Base-by-base conservation (phyloP, 2,329 filamentous ascomycete genomes). In the Talaromyces rugulosus region DNA sequence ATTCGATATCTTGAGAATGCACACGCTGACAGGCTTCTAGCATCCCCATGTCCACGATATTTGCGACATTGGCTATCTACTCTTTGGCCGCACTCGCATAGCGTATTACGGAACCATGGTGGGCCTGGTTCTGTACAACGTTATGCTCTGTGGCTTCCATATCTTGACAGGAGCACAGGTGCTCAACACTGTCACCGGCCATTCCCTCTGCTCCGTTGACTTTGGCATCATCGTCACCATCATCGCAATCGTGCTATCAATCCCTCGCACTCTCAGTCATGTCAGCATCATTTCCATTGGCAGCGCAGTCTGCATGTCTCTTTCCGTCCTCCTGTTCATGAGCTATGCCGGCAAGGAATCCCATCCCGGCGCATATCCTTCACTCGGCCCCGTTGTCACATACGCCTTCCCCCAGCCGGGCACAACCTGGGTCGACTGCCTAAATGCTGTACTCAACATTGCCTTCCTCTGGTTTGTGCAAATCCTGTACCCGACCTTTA, bases 401-500 rank as follows among this genome's bases (percentile, higher is more conserved):
- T 82, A 82, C 62, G 78, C 78, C 11, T 81, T 81, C 67, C 80
- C 80, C 16, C 74, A 73, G 3, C 67, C 75, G 4, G 79, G 78
- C 12, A 81, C 80, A 1, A 80, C 74, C 4, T 82, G 74, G 71
- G 77, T 82, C 9, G 73, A 69, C 1, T 79, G 77, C 66, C 78
- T 82, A 75, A 82, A 82, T 59, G 80, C 80, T n/a, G 79, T 82
- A 0, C 66, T 82, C 6, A 82, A 80, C 64, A 78, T 80, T 62
- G 80, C 78, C 23, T 82, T 81, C 67, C 71, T 81, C 52, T 82
- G 79, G 79, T 78, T 81, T 2, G 79, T 80, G 1, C 80, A 82
- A 62, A 82, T 82, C 62, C 75, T 82, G 34, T 82, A 82, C 69
- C 80, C 80, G 1, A 80, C 77, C 27, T 82, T 82, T 71, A 82